Base-by-base conservation (phyloP, 768 basidiomycete species). In the Leccinum truebloodii region DNA sequence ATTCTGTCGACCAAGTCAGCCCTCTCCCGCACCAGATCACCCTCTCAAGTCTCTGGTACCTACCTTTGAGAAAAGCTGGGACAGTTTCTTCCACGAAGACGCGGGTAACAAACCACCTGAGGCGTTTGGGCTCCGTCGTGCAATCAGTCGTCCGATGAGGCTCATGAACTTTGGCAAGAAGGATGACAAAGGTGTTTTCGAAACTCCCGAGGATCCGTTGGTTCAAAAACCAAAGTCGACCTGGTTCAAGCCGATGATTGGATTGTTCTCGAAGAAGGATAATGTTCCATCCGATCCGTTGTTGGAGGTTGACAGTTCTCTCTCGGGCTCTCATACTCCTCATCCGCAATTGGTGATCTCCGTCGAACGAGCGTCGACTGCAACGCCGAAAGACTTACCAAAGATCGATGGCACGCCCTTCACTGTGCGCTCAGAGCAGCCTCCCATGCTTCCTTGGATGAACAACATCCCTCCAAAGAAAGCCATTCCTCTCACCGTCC, bases 111-210 rank as follows among this genome's bases (percentile, higher is more conserved):
- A 65, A 13, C 69, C 60, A 48, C 64, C 61, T 46, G 70, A 68
- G 54, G 61, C 65, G 56, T 69, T 75, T 51, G 67, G 65, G 52
- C 65, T 69, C 54, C 60, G 58, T 18, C 64, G 66, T 44, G 60
- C 64, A 26, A 65, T 71, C 53, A 75, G 69, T 55, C 70, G 68
- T 53, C 70, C 78, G 34, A 77, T 73, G 67, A 84, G 76, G 69
- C 66, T 83, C 24, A 75, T 78, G 70, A 76, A 80, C 24, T 63
- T 83, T 57, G 79, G 82, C 12, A 76, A 77, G 67, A 74, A 75
- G 22, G 57, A 63, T 46, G 72, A 71, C 1, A 73, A 71, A 37
- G 76, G 79, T 56, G 69, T 59, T n/a, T 32, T 32, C 24, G 65
- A 57, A 6, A 61, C 64, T 6, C 44, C 58, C 14, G 55, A 51